A percentile compares a stretch with the other conserved stretches of the same genome.
phyloP scores from a whole-genome alignment of 768 basidiomycete genomes.

The Phaeotremella skinneri region DNA sequence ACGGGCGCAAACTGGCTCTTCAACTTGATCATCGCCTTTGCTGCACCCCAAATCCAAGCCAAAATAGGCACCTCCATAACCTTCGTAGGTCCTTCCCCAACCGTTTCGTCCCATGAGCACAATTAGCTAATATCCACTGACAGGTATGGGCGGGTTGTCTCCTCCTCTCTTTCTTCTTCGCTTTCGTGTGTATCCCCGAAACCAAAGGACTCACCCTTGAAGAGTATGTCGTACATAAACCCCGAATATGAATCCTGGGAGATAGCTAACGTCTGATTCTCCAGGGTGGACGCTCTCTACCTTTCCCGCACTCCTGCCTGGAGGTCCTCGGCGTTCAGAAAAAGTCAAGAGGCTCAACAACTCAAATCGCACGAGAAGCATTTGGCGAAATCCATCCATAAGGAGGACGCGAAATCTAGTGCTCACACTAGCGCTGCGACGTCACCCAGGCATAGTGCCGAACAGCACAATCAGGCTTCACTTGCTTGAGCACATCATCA shows the following conservation, averaged over 20 bases:
- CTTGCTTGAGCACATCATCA: too few species aligned
- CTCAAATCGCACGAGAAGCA: conserved; percentile 37
- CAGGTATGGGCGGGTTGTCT: conserved; percentile 5
- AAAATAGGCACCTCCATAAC: conserved; percentile 51
- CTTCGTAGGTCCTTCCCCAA: conserved; percentile 30
- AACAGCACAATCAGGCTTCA: too few species aligned
- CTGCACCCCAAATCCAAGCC: conserved; percentile 48
- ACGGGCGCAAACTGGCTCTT: conserved; percentile 51
- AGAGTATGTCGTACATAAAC: conserved; percentile 41
- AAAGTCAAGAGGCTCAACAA: conserved; percentile 26
- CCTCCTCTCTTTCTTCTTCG: conserved; percentile 36
- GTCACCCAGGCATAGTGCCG: conserved; percentile 12
- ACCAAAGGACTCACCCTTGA: conserved; percentile 50
- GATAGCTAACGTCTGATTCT: background rate
- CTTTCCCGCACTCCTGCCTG: conserved; percentile 44
- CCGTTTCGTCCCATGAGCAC: background rate
- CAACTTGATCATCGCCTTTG: conserved; percentile 50
- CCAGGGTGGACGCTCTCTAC: conserved; percentile 47
- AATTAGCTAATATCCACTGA: background rate
- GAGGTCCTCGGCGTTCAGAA: conserved; percentile 35
- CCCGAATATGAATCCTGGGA: too few species aligned
- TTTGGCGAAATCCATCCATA: conserved; percentile 32
- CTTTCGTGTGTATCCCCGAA: conserved; percentile 51
- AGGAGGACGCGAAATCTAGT: conserved; percentile 24
- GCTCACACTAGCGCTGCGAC: conserved; percentile 26